Conservation (phyloP, 306 rosid genomes). For the Dicorynia guianensis region DNA sequence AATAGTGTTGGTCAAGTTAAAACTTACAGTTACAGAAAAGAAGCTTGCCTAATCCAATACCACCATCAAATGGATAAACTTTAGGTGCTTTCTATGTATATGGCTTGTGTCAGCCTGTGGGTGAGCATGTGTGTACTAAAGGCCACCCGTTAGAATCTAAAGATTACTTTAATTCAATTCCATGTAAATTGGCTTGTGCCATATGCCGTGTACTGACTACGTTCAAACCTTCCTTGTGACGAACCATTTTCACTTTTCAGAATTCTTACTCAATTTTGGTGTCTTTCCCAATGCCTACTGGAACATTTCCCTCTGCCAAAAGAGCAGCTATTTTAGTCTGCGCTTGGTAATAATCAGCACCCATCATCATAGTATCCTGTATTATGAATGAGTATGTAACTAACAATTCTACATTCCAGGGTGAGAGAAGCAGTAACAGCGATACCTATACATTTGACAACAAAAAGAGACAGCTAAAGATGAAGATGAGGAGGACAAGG, state of each 20-base stretch:
- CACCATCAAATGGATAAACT: neutral
- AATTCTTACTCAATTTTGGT: conserved; percentile 56
- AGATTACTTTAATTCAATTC: conserved; percentile 8
- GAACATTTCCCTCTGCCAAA: conserved; percentile 50
- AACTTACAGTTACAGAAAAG: neutral
- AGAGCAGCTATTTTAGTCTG: conserved; percentile 53
- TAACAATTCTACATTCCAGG: conserved; percentile 25
- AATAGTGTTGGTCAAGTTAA: conserved; percentile 1
- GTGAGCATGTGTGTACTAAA: neutral
- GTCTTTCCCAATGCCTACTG: conserved; percentile 59
- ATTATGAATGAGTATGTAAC: conserved; percentile 24
- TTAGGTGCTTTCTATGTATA: neutral
- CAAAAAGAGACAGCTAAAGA: neutral
- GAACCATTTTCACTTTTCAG: conserved; percentile 20
- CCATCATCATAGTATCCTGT: conserved; percentile 64
- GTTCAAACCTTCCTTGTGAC: neutral
- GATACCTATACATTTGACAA: neutral
- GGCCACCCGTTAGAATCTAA: neutral
- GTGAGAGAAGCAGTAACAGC: conserved; percentile 27
- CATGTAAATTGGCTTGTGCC: conserved; percentile 3
- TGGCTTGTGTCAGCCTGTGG: neutral
- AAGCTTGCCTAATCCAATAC: neutral
- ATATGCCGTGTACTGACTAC: conserved; percentile 16
- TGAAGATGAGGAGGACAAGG: conserved; percentile 6
- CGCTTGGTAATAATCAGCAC: conserved; percentile 57